Base-by-base conservation (phyloP, 2,329 filamentous ascomycete species). In the Cordyceps fumosorosea region DNA sequence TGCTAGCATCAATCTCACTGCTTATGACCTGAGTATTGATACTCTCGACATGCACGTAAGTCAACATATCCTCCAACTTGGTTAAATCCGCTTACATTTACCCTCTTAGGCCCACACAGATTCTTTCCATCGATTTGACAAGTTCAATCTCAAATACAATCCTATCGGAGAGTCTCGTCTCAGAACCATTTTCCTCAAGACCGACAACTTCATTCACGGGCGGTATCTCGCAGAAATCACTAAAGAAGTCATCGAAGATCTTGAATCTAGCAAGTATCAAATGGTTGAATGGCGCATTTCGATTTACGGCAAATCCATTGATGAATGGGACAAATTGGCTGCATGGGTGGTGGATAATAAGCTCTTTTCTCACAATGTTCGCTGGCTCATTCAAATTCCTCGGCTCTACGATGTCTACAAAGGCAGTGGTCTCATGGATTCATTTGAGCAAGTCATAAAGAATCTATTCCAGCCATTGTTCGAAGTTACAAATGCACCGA, bases 261-360 rank as follows among this genome's bases (percentile, higher is more conserved):
- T 99, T 37, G 95, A 99, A 75, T 96, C 93, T 55, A 97, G 93
- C 84, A 99, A 99, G 74, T 99, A 99, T 71, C 95, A 99, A 74
- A 97, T 99, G 90, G 95, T 95, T 1, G 95, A 99, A 77, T 99
- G 96, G 93, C 91, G 95, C 50, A 96, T 99, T 67, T 97, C 93
- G 26, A 91, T 99, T 66, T 99, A 99, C 70, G 95, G 95, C 65
- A 90, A 91, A 72, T 89, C 89, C 3, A 82, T 96, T 47, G 88
- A 96, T 65, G 95, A 99, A 74, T 99, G 95, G 95, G 93, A 98
- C 71, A 99, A 96, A 72, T 84, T 99, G 57, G 95, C 95, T 3
- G 91, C 90, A 3, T 99, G 95, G 95, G 92, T 99, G 8, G 87
- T 98, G 18, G 93, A 98, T 78, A 96, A 98, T 80, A 98, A 97